phyloP scores from a whole-genome alignment of 1,284 basidiomycete genomes.

The Ganoderma meredithae region DNA sequence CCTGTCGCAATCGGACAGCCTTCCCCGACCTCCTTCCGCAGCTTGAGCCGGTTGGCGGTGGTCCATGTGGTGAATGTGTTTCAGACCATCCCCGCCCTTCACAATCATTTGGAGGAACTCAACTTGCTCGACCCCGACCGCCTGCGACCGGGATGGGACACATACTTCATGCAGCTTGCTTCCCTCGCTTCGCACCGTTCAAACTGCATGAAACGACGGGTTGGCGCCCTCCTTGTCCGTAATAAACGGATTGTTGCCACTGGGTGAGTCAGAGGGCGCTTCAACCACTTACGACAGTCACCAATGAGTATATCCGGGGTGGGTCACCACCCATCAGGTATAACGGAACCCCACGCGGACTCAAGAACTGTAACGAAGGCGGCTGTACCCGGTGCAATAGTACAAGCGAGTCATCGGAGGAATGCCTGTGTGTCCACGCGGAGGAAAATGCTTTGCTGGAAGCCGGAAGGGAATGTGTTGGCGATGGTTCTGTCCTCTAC shows the following conservation, averaged over 20 bases:
- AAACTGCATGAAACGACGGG: conserved; percentile 99
- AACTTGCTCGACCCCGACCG: conserved; percentile 77
- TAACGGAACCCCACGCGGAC: conserved; percentile 94
- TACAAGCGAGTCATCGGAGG: conserved; percentile 66
- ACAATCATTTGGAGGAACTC: conserved; percentile 70
- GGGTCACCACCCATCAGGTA: conserved; percentile 62
- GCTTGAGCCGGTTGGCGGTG: conserved; percentile 59
- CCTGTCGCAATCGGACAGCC: conserved; percentile 7
- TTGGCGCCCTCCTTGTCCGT: conserved; percentile 91
- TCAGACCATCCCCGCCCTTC: conserved; percentile 58
- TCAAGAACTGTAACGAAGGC: conserved; percentile 89
- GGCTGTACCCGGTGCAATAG: conserved; percentile 87
- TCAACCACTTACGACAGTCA: neutral
- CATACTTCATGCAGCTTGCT: conserved; percentile 96
- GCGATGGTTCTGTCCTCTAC: conserved; percentile 87
- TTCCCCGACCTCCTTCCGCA: conserved; percentile 41
- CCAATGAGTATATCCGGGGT: neutral
- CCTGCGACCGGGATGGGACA: conserved; percentile 90
- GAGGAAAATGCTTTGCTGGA: conserved; percentile 98
- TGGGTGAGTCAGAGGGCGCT: conserved; percentile 54
- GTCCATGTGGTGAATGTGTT: conserved; percentile 81
- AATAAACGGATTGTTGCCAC: conserved; percentile 92
- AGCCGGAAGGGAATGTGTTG: conserved; percentile 87
- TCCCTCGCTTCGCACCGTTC: conserved; percentile 86
- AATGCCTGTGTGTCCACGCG: conserved; percentile 96